phyloP scores from a whole-genome alignment of 768 basidiomycete species.

The Pleurotus salmoneostramineus region DNA sequence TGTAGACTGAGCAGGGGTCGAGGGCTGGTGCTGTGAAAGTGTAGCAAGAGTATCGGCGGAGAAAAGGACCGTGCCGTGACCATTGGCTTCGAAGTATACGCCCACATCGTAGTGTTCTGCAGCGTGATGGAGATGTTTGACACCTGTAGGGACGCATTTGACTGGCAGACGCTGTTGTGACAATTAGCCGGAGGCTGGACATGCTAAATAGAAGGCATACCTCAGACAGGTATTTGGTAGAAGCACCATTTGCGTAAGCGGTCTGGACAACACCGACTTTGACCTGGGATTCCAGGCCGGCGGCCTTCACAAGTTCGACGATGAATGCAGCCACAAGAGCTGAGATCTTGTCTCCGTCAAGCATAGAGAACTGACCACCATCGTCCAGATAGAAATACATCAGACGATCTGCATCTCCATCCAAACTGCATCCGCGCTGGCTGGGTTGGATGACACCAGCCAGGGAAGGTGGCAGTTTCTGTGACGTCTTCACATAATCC shows the following conservation, averaged over 20 bases:
- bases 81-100: constrained; percentile 99
- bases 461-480: constrained; percentile 81
- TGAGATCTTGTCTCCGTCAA: constrained; percentile 99
- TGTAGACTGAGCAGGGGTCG: constrained; percentile 78
- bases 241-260: constrained; percentile 96
- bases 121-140: constrained; percentile 97
- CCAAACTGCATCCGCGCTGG: constrained; percentile 87
- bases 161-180: constrained; percentile 79
- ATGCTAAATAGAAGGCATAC: constrained; percentile 35
- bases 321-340: constrained; percentile 91
- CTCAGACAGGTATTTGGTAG: constrained; percentile 86
- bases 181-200: constrained; percentile 2
- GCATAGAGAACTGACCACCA: constrained; percentile 75
- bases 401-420: constrained; percentile 96
- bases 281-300: constrained; percentile 73
- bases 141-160: constrained; percentile 92
- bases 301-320: constrained; percentile 80
- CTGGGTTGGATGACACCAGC: constrained; percentile 57
- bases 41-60: constrained; percentile 67
- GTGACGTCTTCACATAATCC: constrained; percentile 93
- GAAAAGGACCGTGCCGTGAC: constrained; percentile 96
- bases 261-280: constrained; percentile 97
- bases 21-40: constrained; percentile 62
- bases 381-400: constrained; percentile 94
- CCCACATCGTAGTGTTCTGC: constrained; percentile 92